Conservation (phyloP, 2,329 filamentous ascomycete species). For the Claviceps africana region DNA sequence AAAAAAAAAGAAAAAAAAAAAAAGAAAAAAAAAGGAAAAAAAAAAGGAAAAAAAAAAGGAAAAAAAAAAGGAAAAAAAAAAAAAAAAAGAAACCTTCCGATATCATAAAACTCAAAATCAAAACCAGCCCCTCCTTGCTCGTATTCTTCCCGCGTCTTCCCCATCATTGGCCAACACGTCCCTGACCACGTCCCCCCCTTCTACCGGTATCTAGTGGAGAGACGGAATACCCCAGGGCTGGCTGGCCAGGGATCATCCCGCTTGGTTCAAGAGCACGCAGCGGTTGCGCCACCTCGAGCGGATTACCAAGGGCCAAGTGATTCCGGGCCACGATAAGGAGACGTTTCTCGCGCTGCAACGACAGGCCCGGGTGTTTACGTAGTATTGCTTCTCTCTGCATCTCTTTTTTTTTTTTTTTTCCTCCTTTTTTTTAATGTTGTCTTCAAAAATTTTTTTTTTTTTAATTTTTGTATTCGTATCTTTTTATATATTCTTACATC, state of each 20-base stretch:
- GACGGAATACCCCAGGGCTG: slow-evolving; percentile 18
- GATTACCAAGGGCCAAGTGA: slow-evolving; percentile 7
- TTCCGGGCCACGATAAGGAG: slow-evolving; percentile 10
- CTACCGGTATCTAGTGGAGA: slow-evolving; percentile 13
- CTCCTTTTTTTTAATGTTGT: no score
- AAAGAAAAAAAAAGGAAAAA: no score
- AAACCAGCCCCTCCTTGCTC: no score
- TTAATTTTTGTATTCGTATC: no score
- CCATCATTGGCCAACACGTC: not conserved
- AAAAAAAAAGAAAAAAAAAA: no score
- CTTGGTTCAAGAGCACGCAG: slow-evolving; percentile 19
- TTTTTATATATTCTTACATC: no score
- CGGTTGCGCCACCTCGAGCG: slow-evolving; percentile 15
- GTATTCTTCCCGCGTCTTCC: not conserved
- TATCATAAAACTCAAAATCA: no score
- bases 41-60: no score
- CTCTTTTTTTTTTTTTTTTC: not conserved
- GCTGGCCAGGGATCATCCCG: slow-evolving; percentile 18
- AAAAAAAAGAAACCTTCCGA: no score
- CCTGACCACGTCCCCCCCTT: no score
- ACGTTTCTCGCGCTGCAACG: not conserved
- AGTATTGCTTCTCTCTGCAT: not conserved
- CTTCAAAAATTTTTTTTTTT: no score
- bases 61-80: no score
- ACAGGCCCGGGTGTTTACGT: slow-evolving; percentile 1